Evolutionary conservation across 106 monocot genomes (phyloP).

Genomic region (Vanilla planifolia): DNA sequence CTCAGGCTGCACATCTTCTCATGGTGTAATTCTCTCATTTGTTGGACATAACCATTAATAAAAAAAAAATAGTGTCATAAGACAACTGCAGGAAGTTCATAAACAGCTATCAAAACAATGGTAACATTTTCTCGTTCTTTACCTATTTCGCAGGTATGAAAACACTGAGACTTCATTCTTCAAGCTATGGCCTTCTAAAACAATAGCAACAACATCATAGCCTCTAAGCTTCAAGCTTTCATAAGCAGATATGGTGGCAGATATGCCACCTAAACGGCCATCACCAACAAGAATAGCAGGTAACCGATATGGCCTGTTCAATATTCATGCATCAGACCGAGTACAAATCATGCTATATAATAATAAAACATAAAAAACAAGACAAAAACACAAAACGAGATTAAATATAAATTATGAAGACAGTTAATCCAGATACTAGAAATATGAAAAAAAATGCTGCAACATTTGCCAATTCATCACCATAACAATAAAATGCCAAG

Average conservation of each 20-base stretch:
- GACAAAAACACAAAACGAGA: neutral
- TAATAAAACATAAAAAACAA: neutral
- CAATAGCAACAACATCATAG: constrained; percentile 79
- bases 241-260: constrained; percentile 88
- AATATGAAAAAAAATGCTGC: neutral
- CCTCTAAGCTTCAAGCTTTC: constrained; percentile 84
- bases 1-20: too few relatives aligned
- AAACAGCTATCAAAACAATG: neutral
- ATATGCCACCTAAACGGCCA: constrained; percentile 91
- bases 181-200: constrained; percentile 71
- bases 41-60: neutral
- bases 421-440: neutral
- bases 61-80: neutral
- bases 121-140: constrained; percentile 7
- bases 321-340: neutral
- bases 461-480: too few relatives aligned
- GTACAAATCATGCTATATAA: neutral
- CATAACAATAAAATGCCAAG: too few relatives aligned
- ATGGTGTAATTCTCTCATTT: too few relatives aligned
- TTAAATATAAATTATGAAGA: constrained; percentile 2
- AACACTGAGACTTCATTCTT: constrained; percentile 62
- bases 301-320: constrained; percentile 74
- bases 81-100: neutral
- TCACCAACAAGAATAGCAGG: constrained; percentile 93
- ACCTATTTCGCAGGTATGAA: constrained; percentile 81